phyloP scores from a whole-genome alignment of 768 basidiomycete species.

The Hydnum rufescens region DNA sequence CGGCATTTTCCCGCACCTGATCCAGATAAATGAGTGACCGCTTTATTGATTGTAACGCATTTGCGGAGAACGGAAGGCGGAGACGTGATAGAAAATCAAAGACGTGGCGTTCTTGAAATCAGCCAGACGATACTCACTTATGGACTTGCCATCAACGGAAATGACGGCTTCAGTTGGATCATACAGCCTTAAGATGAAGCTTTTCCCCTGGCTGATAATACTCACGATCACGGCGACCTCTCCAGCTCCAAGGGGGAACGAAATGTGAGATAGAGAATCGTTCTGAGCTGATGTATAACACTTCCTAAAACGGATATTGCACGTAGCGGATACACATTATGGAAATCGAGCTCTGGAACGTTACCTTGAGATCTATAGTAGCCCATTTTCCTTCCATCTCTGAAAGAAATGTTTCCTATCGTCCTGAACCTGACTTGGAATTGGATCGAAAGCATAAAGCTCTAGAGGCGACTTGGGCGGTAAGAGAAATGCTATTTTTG shows the following conservation, averaged over 20 bases:
- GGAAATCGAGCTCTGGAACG: neutral
- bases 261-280: conserved; percentile 19
- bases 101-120: conserved; percentile 23
- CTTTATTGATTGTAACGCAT: too few species aligned
- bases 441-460: conserved; percentile 7
- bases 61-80: too few species aligned
- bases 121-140: conserved; percentile 17
- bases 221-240: conserved; percentile 38
- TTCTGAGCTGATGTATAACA: conserved; percentile 25
- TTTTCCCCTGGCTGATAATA: conserved; percentile 27
- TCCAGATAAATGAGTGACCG: too few species aligned
- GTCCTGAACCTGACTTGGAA: conserved; percentile 6
- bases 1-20: too few species aligned
- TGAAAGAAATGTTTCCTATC: conserved; percentile 1
- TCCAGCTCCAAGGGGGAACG: conserved; percentile 24
- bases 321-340: conserved; percentile 11
- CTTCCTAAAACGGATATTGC: conserved; percentile 30
- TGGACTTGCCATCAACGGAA: conserved; percentile 21
- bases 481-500: neutral
- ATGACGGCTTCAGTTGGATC: conserved; percentile 17
- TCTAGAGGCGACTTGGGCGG: conserved; percentile 3
- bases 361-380: neutral
- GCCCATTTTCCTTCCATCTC: neutral
- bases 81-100: conserved; percentile 23
- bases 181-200: conserved; percentile 18